Base-by-base conservation (phyloP, 2,329 filamentous ascomycete species). In the Pyrenochaeta sp. region DNA sequence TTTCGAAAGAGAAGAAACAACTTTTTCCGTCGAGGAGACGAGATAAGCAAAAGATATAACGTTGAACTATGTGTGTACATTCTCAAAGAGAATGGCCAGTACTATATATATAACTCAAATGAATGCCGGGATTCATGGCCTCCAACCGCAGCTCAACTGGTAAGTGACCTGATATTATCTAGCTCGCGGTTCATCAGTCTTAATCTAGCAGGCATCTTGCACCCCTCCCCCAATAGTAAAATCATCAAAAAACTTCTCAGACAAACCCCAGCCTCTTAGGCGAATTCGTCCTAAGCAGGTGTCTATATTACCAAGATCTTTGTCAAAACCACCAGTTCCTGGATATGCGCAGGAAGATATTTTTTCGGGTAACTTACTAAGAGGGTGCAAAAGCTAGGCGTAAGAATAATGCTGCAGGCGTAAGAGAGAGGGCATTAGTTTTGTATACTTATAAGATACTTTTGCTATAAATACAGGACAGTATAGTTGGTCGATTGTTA, bases 1-100 rank as follows among this genome's bases (percentile, higher is more conserved):
- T 55, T 58, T 32, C 11, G 29, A 3, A 58, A 58, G 38, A 18
- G 39, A 14, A 53, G 35, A 9, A 48, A 51, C 19, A 58, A 58
- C 18, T 58, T 44, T 14, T 42, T 58, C 14, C 26, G 41, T 15
- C 32, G 34, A 14, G 27, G 48, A 18, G 10, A 58, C 41, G 21
- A 58, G 27, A 48, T 58, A 19, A 55, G 48, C 29, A 7, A 23
- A 11, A 20, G 18, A 4, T 58, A 58, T 11, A 48, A 53, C 26
- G 48, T 51, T 23, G 17, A 17, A 19, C 38, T 58, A 4, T 58
- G 11, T 24, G 29, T 58, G 32, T 58, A 22, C 24, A 58, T 58
- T 34, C 13, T 29, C n/a, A 58, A 48, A n/a, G 20, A 46, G 11
- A 57, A 55, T 29, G 20, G 52, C 13, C 24, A 55, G 32, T 27